These are phyloP conservation scores for Cantharellus cinnabarinus DNA, from an alignment of 768 basidiomycete species.

Conservation along the genomic window DNA sequence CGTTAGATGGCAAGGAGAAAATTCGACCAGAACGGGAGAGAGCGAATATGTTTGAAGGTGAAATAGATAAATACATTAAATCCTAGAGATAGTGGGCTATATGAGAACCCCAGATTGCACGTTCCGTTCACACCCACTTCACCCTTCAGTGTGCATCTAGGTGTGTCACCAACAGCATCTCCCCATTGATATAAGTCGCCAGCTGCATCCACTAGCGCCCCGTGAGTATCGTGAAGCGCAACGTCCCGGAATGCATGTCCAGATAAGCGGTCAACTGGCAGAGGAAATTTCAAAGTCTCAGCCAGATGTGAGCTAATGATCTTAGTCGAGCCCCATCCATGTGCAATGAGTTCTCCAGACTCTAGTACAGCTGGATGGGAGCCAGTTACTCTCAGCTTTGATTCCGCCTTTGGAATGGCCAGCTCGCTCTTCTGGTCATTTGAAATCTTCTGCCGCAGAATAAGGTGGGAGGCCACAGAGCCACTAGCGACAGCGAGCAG, in stretches of 20 bases:
- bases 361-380: no score
- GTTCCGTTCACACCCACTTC: conserved; percentile 25
- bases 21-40: conserved; percentile 59
- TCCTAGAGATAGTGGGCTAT: conserved; percentile 25
- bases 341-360: neutral
- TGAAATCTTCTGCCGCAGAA: no score
- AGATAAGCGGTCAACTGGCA: conserved; percentile 35
- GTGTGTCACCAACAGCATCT: conserved; percentile 30
- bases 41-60: conserved; percentile 36
- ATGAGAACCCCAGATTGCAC: neutral
- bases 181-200: conserved; percentile 83
- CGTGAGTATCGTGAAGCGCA: conserved; percentile 41
- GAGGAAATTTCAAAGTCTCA: conserved; percentile 16
- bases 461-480: no score
- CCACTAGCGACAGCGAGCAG: no score
- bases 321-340: neutral
- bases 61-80: conserved; percentile 31
- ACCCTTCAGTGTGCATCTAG: conserved; percentile 38
- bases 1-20: conserved; percentile 24
- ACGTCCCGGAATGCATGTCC: conserved; percentile 55
- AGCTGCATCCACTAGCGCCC: conserved; percentile 54
- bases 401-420: no score
- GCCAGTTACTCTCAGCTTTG: no score
- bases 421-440: no score
- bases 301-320: neutral